Evolutionary conservation across 148 eudicot species (phyloP), one percentile per base, ranked within the genome.

Genomic region (Chenopodium suecicum): DNA sequence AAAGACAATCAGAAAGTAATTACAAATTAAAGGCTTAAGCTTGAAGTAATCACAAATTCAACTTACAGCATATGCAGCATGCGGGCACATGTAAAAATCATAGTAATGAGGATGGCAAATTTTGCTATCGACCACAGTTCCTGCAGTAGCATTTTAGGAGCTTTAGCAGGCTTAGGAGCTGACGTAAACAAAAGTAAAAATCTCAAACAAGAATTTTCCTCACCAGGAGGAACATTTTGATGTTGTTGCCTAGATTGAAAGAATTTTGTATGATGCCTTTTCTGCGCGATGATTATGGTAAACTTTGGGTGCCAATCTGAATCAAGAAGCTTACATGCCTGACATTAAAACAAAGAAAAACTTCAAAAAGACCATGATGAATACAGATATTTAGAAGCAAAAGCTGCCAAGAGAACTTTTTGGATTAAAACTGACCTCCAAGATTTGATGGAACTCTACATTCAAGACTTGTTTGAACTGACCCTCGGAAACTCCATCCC

Each of bases 401-500:
- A 62, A 64, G 32, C 25, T 64, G 68, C 32, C 10, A 23, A 64
- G 68, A 64, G 11, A n/a, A 8, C 31, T 23, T 64, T 11, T n/a
- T 4, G 17, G 31, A 50, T 50, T 13, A 50, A 63, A 63, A 8
- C 12, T 7, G 64, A 86, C 88, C 88, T 86, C 83, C 6, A 80
- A 78, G 2, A 86, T 86, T 56, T 83, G 88, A 12, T 83, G 84
- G n/a, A 86, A 52, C 58, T 86, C 88, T n/a, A 80, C 77, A 74
- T 83, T 83, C 75, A 86, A 25, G 7, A 86, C 88, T 69, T 86
- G 86, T 58, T 80, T 83, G 81, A 86, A 86, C 63, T 86, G 88
- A n/a, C 81, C 73, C 27, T 86, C 88, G 19, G 86, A 83, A 29
- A 86, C 88, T 23, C 86, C 88, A 66, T 86, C 88, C 79, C 88